phyloP scores from a whole-genome alignment of 768 basidiomycete genomes.

The Termitomyces sp. region DNA sequence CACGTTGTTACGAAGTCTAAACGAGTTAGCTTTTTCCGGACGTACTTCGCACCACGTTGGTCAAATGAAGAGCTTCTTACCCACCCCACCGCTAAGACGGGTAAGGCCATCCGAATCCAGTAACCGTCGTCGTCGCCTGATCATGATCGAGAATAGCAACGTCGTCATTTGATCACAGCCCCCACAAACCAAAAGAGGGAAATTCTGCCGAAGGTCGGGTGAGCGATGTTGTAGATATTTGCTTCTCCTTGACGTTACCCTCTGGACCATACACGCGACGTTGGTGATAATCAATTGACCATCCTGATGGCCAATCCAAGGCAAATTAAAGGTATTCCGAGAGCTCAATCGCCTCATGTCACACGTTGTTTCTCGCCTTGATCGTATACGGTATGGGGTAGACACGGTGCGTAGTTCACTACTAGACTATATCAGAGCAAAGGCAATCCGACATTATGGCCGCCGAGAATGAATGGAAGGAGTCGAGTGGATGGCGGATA shows the following conservation, averaged over 20 bases:
- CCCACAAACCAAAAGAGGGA: background rate
- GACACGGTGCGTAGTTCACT: background rate
- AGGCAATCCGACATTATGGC: background rate
- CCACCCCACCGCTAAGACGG: constrained; percentile 1
- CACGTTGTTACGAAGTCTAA: constrained; percentile 18
- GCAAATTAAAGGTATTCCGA: background rate
- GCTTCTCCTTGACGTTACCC: background rate
- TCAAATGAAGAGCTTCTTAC: constrained; percentile 1
- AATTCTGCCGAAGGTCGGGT: constrained; percentile 5
- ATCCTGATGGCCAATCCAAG: background rate
- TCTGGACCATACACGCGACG: background rate
- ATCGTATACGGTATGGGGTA: background rate
- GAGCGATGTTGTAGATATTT: background rate
- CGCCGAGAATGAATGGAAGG: background rate
- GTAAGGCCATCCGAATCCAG: background rate
- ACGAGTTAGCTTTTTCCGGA: background rate
- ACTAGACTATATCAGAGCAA: background rate
- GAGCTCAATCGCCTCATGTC: background rate
- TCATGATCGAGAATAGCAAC: constrained; percentile 13
- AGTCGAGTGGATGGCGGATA: background rate
- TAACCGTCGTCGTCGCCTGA: constrained; percentile 4
- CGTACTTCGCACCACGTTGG: constrained; percentile 6
- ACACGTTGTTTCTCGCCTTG: background rate
- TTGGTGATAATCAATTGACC: background rate
- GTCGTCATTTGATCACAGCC: constrained; percentile 13